Percentiles rank a stretch among this genome's conserved stretches.
These are phyloP conservation scores for Candida odintsovae DNA, from an alignment of 805 yeast species.

Conservation along the genomic window DNA sequence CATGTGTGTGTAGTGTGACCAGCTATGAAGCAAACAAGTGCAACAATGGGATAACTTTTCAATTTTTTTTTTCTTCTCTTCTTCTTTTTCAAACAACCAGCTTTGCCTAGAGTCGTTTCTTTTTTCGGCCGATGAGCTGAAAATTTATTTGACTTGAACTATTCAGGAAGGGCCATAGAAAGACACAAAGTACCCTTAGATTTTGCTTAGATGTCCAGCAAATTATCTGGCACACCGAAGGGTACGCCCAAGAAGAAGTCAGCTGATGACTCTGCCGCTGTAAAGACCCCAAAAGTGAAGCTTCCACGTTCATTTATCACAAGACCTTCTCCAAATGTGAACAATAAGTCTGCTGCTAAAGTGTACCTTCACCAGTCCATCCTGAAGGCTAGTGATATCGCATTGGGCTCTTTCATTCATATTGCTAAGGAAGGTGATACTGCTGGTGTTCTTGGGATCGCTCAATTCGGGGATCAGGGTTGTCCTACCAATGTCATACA, in stretches of 20 bases:
- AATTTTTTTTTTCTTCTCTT: no score
- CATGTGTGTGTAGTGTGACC: not conserved
- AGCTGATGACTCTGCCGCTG: conserved; percentile 12
- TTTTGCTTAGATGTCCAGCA: conserved; percentile 8
- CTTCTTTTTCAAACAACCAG: no score
- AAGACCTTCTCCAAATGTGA: conserved; percentile 29
- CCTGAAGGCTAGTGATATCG: conserved; percentile 41
- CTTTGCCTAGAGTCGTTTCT: not conserved
- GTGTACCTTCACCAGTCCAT: conserved; percentile 38
- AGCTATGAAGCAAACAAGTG: not conserved
- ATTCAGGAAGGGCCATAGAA: not conserved
- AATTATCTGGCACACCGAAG: conserved; percentile 19
- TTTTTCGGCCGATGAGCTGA: not conserved
- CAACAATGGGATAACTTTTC: not conserved
- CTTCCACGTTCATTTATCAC: conserved; percentile 33
- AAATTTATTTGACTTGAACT: not conserved
- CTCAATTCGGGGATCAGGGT: conserved; percentile 30
- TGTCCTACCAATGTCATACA: conserved; percentile 36
- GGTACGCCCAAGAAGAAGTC: conserved; percentile 26
- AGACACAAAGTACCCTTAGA: not conserved
- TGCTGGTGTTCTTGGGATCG: conserved; percentile 39
- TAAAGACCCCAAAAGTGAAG: conserved; percentile 27
- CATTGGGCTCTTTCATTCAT: conserved; percentile 39
- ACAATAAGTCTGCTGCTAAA: conserved; percentile 29
- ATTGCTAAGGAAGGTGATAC: conserved; percentile 39